A percentile compares a stretch with the other conserved stretches of the same genome.
phyloP scores from a whole-genome alignment of 805 yeast genomes.

The Schwanniomyces polymorphus region DNA sequence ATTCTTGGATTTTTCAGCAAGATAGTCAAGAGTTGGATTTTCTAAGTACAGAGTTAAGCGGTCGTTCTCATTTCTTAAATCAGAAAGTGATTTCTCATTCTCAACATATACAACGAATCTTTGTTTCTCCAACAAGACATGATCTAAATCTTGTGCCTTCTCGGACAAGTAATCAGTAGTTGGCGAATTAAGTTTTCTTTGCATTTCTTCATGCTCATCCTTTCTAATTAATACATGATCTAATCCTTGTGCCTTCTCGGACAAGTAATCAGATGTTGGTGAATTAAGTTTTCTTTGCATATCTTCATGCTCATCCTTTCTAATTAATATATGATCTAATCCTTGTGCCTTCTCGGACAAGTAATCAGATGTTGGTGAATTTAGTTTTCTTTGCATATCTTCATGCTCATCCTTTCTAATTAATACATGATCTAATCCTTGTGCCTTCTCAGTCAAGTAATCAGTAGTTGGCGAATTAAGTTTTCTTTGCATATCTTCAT shows the following conservation, averaged over 20 bases:
- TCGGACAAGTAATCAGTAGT: conserved; percentile 18
- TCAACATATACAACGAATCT: conserved; percentile 18
- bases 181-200: conserved; percentile 13
- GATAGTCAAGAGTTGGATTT: conserved; percentile 13
- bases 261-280: conserved; percentile 32
- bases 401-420: not conserved
- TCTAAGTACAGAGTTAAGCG: conserved; percentile 9
- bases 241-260: conserved; percentile 15
- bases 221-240: conserved; percentile 7
- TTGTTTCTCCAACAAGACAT: conserved; percentile 10
- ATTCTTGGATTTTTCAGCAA: conserved; percentile 6
- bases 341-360: conserved; percentile 22
- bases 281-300: conserved; percentile 8
- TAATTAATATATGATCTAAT: conserved; percentile 9
- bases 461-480: conserved; percentile 17
- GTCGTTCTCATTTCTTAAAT: conserved; percentile 16
- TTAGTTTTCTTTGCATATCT: conserved; percentile 18
- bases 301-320: conserved; percentile 9
- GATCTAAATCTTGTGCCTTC: conserved; percentile 14
- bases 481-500: conserved; percentile 10
- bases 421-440: conserved; percentile 10
- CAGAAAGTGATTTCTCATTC: conserved; percentile 6
- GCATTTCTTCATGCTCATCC: conserved; percentile 4
- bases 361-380: conserved; percentile 6
- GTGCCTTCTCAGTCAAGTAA: conserved; percentile 24